Percentiles rank a stretch among this genome's conserved stretches.
Evolutionary conservation across 257 asterid genomes (phyloP).

Genomic region (Apocynum venetum): DNA sequence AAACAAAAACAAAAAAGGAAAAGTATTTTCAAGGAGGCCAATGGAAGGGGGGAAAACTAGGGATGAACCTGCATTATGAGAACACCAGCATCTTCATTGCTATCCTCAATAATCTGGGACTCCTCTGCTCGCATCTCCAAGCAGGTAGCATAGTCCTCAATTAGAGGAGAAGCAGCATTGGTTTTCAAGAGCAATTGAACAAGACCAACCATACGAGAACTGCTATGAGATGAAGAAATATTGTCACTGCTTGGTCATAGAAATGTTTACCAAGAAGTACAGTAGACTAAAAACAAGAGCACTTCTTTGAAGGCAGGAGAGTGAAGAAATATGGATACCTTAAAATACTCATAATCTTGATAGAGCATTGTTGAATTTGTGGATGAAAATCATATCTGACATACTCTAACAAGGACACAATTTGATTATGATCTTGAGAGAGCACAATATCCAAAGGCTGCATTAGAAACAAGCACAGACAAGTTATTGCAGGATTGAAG

Average conservation of each 20-base stretch:
- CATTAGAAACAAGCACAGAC: slow-evolving; percentile 24
- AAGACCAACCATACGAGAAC: slow-evolving; percentile 91
- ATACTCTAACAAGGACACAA: slow-evolving; percentile 74
- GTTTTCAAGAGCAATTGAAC: slow-evolving; percentile 77
- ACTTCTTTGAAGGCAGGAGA: neutral
- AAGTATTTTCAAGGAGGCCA: neutral
- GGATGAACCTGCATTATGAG: slow-evolving; percentile 82
- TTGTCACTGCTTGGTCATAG: slow-evolving; percentile 4
- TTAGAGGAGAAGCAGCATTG: slow-evolving; percentile 57
- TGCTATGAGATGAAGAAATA: slow-evolving; percentile 34
- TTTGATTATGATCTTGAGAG: slow-evolving; percentile 85
- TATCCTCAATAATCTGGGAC: slow-evolving; percentile 74
- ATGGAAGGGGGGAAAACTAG: neutral
- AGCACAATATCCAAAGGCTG: slow-evolving; percentile 97
- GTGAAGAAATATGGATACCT: slow-evolving; percentile 40
- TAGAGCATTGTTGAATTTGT: slow-evolving; percentile 75
- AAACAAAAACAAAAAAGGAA: neutral
- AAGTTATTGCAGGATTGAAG: neutral
- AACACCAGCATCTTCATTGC: slow-evolving; percentile 77
- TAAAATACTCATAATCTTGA: slow-evolving; percentile 78
- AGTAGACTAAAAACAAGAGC: slow-evolving; percentile 12
- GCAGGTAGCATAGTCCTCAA: slow-evolving; percentile 97
- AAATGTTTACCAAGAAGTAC: slow-evolving; percentile 19
- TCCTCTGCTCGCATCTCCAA: slow-evolving; percentile 90
- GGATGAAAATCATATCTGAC: slow-evolving; percentile 89